These are phyloP conservation scores for Backusella mclennaniae DNA, from an alignment of 192 early-diverging fungal genomes.

Conservation along the genomic window DNA sequence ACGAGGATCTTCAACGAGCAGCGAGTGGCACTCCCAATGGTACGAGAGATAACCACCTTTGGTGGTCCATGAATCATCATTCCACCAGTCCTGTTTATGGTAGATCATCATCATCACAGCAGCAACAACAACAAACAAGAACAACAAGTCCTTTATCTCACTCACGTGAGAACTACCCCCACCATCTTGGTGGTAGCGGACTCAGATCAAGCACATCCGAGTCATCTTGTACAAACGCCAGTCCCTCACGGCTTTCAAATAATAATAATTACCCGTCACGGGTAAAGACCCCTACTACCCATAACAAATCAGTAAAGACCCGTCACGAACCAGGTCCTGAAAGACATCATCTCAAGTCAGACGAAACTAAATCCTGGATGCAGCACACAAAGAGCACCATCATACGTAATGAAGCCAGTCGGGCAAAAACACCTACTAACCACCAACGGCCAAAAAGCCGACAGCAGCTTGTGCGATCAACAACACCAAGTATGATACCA, in stretches of 20 bases:
- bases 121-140: slow-evolving; percentile 10
- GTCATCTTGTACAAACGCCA: not conserved
- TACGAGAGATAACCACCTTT: slow-evolving; percentile 15
- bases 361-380: slow-evolving; percentile 14
- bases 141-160: slow-evolving; percentile 14
- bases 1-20: slow-evolving; percentile 21
- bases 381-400: slow-evolving; percentile 30
- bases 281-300: not conserved
- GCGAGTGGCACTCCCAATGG: slow-evolving; percentile 17
- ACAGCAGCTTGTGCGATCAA: not conserved
- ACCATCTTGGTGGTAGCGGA: not conserved
- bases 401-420: slow-evolving; percentile 12
- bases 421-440: slow-evolving; percentile 11
- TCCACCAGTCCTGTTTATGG: slow-evolving; percentile 28
- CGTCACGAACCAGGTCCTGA: slow-evolving; percentile 1
- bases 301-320: not conserved
- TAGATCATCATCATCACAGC: not conserved
- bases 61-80: slow-evolving; percentile 16
- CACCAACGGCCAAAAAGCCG: not conserved
- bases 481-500: slow-evolving; percentile 39
- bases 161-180: not conserved
- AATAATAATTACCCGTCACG: not conserved
- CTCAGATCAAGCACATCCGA: slow-evolving; percentile 16
- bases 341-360: not conserved
- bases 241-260: slow-evolving; percentile 10